Conservation (phyloP, 2,329 filamentous ascomycete species). For the Colletotrichum sansevieriae region DNA sequence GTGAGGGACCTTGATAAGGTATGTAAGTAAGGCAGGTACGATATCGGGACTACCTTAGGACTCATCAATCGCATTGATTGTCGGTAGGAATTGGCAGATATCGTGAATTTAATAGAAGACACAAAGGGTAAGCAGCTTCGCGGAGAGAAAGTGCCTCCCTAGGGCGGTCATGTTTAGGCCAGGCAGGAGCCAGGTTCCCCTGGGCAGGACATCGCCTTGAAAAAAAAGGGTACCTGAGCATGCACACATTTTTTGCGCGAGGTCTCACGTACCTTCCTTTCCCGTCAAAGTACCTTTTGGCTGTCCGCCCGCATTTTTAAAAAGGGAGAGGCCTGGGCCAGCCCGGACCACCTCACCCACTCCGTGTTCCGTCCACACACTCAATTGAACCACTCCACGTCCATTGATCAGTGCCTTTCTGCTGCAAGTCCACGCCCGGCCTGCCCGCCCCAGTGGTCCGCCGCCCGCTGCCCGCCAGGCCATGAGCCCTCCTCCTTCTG, state of each 20-base stretch:
- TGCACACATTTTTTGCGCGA: too few relatives aligned
- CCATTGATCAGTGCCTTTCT: not conserved
- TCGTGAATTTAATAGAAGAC: too few relatives aligned
- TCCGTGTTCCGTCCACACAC: slow-evolving; percentile 16
- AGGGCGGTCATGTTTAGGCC: too few relatives aligned
- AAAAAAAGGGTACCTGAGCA: not conserved
- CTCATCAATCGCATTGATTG: too few relatives aligned
- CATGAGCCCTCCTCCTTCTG: slow-evolving; percentile 22
- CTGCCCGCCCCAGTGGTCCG: slow-evolving; percentile 32
- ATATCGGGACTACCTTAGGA: too few relatives aligned
- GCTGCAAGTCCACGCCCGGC: too few relatives aligned
- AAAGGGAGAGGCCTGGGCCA: slow-evolving; percentile 19
- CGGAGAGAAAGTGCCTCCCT: too few relatives aligned
- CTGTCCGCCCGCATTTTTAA: slow-evolving; percentile 1
- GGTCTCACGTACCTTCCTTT: not conserved
- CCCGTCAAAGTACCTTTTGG: slow-evolving; percentile 1
- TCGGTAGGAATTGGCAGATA: too few relatives aligned
- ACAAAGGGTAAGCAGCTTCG: too few relatives aligned
- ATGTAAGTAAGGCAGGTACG: too few relatives aligned
- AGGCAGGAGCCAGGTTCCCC: too few relatives aligned
- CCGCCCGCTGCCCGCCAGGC: slow-evolving; percentile 24
- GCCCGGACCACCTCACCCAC: slow-evolving; percentile 27
- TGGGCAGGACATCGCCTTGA: not conserved
- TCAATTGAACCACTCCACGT: slow-evolving; percentile 7
- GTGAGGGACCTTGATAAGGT: too few relatives aligned